These are phyloP conservation scores for Pseudovirgaria hyperparasitica DNA, from an alignment of 2,329 filamentous ascomycete genomes.

Conservation along the genomic window DNA sequence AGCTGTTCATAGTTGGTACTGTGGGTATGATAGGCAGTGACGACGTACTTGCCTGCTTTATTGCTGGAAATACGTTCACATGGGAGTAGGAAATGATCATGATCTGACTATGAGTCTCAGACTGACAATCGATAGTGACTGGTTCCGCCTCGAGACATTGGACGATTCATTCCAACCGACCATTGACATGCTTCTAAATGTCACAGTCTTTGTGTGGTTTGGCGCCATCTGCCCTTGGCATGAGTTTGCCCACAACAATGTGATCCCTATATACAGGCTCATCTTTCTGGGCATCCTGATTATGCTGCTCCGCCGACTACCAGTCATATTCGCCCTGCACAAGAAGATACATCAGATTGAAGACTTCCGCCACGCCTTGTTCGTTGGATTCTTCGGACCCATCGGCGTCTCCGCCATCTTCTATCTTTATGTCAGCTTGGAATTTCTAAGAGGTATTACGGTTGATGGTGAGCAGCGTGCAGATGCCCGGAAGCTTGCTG, in stretches of 20 bases:
- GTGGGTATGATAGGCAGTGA: constrained; percentile 80
- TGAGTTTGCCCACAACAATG: constrained; percentile 50
- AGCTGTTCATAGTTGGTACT: constrained; percentile 74
- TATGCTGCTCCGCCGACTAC: constrained; percentile 63
- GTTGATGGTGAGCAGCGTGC: constrained; percentile 47
- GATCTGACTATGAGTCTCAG: constrained; percentile 2
- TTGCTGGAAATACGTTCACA: constrained; percentile 81
- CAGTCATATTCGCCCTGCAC: constrained; percentile 62
- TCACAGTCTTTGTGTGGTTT: constrained; percentile 82
- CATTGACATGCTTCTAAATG: constrained; percentile 87
- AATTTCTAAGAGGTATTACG: constrained; percentile 52
- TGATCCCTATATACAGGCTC: constrained; percentile 63
- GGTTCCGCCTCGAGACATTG: constrained; percentile 78
- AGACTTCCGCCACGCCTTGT: constrained; percentile 59
- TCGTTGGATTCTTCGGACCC: constrained; percentile 87
- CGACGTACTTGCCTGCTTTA: constrained; percentile 83
- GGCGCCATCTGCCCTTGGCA: constrained; percentile 76
- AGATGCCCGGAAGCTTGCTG: constrained; percentile 53
- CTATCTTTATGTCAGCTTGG: constrained; percentile 69
- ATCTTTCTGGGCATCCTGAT: constrained; percentile 63
- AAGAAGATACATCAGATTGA: constrained; percentile 70
- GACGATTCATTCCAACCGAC: constrained; percentile 92
- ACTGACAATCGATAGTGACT: constrained; percentile 42
- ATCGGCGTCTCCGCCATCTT: constrained; percentile 86
- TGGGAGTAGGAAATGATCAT: constrained; percentile 50